phyloP scores from a whole-genome alignment of 176 grass and related monocot genomes.

The Aegilops speltoides region DNA sequence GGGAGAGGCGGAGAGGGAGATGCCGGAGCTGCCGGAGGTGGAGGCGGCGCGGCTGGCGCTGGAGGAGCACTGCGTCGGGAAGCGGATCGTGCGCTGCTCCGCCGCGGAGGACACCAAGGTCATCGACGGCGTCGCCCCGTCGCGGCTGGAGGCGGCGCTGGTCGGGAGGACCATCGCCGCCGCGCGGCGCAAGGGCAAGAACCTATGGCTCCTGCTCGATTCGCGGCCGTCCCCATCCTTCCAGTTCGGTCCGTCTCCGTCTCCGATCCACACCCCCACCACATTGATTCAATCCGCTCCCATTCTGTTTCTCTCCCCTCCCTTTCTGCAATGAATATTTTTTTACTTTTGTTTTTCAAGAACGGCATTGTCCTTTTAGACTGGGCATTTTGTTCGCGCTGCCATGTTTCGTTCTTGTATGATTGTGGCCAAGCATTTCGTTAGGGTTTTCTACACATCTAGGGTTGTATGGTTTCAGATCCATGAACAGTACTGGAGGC shows the following conservation, averaged over 20 bases:
- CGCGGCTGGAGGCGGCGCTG: constrained; percentile 33
- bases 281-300: background rate
- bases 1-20: background rate
- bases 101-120: constrained; percentile 55
- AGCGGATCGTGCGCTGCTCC: constrained; percentile 33
- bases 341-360: background rate
- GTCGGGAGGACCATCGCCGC: constrained; percentile 43
- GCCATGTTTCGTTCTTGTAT: background rate
- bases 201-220: constrained; percentile 53
- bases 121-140: constrained; percentile 54
- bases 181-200: constrained; percentile 53
- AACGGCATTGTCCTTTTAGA: background rate
- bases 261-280: background rate
- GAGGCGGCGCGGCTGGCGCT: constrained; percentile 53
- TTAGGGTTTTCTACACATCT: background rate
- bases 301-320: background rate
- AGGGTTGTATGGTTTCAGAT: background rate
- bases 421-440: background rate
- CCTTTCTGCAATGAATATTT: background rate
- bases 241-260: constrained; percentile 54
- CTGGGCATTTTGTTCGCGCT: background rate
- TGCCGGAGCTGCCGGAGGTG: constrained; percentile 72
- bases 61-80: constrained; percentile 53
- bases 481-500: too few species aligned
- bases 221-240: constrained; percentile 56